Base-by-base conservation (phyloP, 495 filamentous ascomycete genomes). In the Filosporella fistucella region DNA sequence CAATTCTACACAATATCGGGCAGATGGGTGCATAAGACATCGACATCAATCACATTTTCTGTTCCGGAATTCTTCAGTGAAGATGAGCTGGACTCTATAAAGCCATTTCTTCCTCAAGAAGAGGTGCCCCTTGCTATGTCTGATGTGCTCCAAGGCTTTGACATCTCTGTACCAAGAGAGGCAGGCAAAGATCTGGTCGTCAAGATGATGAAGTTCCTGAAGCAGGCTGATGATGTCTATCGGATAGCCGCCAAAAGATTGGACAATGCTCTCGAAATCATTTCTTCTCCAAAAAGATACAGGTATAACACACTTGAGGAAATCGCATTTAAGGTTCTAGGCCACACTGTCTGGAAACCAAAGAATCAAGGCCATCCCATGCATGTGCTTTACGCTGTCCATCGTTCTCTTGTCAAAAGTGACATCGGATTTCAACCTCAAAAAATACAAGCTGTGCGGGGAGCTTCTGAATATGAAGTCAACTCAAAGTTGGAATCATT, bases 1-100 rank as follows among this genome's bases (percentile, higher is more conserved):
- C 87, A 94, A 45, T 90, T 85, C 58, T 90, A 90, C 59, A 83
- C 81, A 0, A 71, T 72, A 37, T 69, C 75, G 23, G 89, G 89
- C 18, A 79, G 80, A 52, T 94, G 87, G 87, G 68, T 84, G n/a
- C 69, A 83, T 28, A 68, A 70, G 38, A 55, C 50, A 1, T 51
- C 62, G 5, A 54, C 65, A 33, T 57, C 65, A 36, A 55, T 81
- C 6, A 69, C 77, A 38, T 91, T 83, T 59, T 72, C 79, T 4
- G 68, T 91, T 40, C 81, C 80, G 45, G 63, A 64, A 1, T 91
- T 91, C 61, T 74, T 80, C 14, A 54, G 76, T 4, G 69, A 66
- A 2, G 63, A 75, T 13, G 67, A 82, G 36, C 56, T 93, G 12
- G 60, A 71, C 12, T 69, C 78, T 5, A 55, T 96, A 21, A 58